Evolutionary conservation across 176 grass and related monocot species (phyloP), one percentile per base, ranked within the genome.

Genomic region (Urochloa ruziziensis): DNA sequence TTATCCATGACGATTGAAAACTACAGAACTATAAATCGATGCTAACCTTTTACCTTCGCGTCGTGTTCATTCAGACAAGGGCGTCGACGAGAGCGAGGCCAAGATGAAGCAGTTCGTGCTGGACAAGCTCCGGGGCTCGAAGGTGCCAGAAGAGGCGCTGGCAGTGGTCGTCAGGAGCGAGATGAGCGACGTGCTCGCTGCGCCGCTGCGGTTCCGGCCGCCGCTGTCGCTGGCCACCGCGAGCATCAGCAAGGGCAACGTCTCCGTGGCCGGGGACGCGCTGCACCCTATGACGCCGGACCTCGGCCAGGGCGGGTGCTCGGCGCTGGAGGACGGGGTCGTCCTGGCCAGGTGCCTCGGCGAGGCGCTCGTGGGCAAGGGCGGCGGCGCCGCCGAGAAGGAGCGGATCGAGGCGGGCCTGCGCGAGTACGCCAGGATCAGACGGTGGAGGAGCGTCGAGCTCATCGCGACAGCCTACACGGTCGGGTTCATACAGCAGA

Each of bases 231-330:
- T 97, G 18, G 3, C 85, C 1, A 29, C 60, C 10, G 88, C 79
- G 30, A 71, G 67, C 16, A 89, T 94, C 52, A 83, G 17, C 83
- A 92, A 64, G 77, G 86, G 85, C 21, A 92, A 83, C 67, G 81
- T 47, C 14, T 97, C 90, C 75, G 94, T 97, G 17, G 83, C 86
- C 21, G 94, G 94, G 3, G 94, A 97, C 62, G 92, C 94, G 35
- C 62, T 94, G 59, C 95, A 97, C 77, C 92, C 95, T 34, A 97
- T 93, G 95, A 94, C 95, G 11, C 95, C 95, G 4, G 92, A 97
- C 42, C 30, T 97, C 44, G 92, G 88, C 3, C 90, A 97, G 84
- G 95, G 95, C 15, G 90, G 74, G 18, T 94, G 95, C 88, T 42
- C 79, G 13, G 86, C 88, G 36, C 85, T 94, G 27, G 95, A 97